These are phyloP conservation scores for Amborella trichopoda DNA, from an alignment of 164 flowering plant species.

Conservation along the genomic window DNA sequence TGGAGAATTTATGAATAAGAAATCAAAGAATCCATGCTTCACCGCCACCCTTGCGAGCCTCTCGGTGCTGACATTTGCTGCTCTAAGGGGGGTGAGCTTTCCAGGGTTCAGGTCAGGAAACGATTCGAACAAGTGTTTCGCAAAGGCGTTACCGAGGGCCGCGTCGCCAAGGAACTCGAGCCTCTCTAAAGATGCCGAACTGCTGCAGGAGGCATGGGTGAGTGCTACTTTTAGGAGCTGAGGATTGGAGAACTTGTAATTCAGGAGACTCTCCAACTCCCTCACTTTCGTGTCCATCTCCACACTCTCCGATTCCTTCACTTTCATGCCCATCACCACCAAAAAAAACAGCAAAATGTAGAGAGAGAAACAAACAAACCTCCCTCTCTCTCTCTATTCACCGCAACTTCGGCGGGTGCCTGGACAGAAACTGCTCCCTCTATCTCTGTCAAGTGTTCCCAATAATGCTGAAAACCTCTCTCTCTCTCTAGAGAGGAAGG, in stretches of 20 bases:
- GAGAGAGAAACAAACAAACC: too few species aligned
- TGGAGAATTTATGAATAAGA: conserved; percentile 37
- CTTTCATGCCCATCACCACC: too few species aligned
- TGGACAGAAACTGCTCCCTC: too few species aligned
- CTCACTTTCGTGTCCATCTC: too few species aligned
- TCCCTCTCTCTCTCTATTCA: too few species aligned
- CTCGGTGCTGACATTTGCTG: conserved; percentile 25
- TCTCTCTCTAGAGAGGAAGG: too few species aligned
- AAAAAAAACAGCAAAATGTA: too few species aligned
- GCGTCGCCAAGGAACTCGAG: conserved; percentile 26
- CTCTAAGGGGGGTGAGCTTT: conserved; percentile 15
- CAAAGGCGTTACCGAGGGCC: conserved; percentile 12
- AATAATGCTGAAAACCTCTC: too few species aligned
- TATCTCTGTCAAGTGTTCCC: too few species aligned
- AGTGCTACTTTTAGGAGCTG: conserved; percentile 10
- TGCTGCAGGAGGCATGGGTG: conserved; percentile 15
- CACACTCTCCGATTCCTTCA: too few species aligned
- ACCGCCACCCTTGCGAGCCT: conserved; percentile 24
- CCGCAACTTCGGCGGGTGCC: too few species aligned
- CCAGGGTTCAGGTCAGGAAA: conserved; percentile 20
- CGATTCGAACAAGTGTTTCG: conserved; percentile 11
- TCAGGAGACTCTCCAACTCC: conserved; percentile 8
- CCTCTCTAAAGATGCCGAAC: conserved; percentile 12
- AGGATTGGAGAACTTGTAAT: conserved; percentile 9
- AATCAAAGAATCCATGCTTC: conserved; percentile 24